A percentile compares a stretch with the other conserved stretches of the same genome.
Evolutionary conservation across 2,329 filamentous ascomycete species (phyloP).

Genomic region (Purpureocillium lavendulum): DNA sequence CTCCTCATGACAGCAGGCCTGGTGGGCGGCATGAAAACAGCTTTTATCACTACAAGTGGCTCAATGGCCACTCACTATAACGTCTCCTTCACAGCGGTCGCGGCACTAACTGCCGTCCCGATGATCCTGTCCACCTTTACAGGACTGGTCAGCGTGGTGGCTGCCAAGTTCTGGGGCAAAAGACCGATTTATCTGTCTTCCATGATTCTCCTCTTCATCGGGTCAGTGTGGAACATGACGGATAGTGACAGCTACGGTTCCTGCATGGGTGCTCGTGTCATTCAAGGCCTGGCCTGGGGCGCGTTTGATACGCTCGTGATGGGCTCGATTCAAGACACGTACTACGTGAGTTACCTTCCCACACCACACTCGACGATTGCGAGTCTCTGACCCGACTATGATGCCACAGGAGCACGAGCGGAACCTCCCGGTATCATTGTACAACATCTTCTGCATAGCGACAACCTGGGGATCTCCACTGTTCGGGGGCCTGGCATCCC

Average conservation of each 20-base stretch:
- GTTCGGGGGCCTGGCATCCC: conserved; percentile 40
- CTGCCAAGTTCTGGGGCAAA: conserved; percentile 42
- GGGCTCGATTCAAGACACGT: conserved; percentile 47
- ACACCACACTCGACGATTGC: too few relatives aligned
- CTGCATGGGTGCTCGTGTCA: conserved; percentile 42
- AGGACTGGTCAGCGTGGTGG: conserved; percentile 32
- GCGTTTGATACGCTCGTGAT: conserved; percentile 46
- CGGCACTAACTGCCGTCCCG: conserved; percentile 43
- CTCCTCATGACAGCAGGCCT: conserved; percentile 38
- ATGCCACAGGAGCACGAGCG: conserved; percentile 40
- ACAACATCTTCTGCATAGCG: conserved; percentile 33
- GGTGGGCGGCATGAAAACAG: conserved; percentile 44
- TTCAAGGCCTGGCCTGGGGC: conserved; percentile 52
- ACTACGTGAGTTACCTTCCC: conserved; percentile 35
- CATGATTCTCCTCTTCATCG: conserved; percentile 35
- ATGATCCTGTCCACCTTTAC: conserved; percentile 39
- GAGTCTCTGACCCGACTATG: too few relatives aligned
- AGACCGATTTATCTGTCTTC: conserved; percentile 43
- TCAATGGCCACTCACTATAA: conserved; percentile 32
- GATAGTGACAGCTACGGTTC: conserved; percentile 30
- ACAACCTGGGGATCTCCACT: conserved; percentile 47
- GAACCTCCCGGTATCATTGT: conserved; percentile 32
- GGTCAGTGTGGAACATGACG: conserved; percentile 41
- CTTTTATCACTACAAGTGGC: conserved; percentile 39
- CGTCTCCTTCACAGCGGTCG: conserved; percentile 37